These are phyloP conservation scores for Syzygium malaccense DNA, from an alignment of 441 rosid genomes.

Conservation along the genomic window DNA sequence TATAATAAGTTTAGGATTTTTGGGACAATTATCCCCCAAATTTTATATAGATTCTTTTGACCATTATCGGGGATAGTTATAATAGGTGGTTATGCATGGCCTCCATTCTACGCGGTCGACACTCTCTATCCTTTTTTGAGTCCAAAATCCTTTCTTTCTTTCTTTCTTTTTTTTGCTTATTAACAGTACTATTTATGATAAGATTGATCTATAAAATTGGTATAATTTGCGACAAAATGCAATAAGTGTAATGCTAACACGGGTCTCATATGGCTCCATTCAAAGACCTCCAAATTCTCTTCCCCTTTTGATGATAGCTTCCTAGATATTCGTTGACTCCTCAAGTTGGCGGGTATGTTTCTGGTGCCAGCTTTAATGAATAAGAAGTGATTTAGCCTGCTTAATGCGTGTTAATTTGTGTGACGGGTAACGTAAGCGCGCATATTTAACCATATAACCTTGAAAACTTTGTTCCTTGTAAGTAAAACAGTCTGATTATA, in stretches of 20 bases:
- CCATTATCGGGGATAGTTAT: background rate
- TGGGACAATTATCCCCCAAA: background rate
- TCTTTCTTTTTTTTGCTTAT: background rate
- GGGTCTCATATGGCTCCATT: background rate
- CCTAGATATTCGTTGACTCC: background rate
- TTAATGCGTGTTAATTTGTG: background rate
- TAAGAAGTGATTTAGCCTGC: background rate
- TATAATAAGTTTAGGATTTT: no score
- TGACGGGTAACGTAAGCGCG: background rate
- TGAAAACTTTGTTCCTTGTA: background rate
- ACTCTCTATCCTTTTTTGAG: background rate
- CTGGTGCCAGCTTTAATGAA: background rate
- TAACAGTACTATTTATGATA: background rate
- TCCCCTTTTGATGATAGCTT: background rate
- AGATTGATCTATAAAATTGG: background rate
- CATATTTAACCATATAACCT: background rate
- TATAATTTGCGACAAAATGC: background rate
- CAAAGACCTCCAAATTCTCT: background rate
- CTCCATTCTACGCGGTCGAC: background rate
- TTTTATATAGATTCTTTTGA: background rate
- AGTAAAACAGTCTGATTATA: background rate
- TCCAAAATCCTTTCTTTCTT: background rate
- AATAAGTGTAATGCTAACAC: background rate
- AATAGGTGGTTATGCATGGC: background rate
- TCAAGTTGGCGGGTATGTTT: background rate